Base-by-base conservation (phyloP, 169 alveolate species). In the Plasmodium berghei region DNA sequence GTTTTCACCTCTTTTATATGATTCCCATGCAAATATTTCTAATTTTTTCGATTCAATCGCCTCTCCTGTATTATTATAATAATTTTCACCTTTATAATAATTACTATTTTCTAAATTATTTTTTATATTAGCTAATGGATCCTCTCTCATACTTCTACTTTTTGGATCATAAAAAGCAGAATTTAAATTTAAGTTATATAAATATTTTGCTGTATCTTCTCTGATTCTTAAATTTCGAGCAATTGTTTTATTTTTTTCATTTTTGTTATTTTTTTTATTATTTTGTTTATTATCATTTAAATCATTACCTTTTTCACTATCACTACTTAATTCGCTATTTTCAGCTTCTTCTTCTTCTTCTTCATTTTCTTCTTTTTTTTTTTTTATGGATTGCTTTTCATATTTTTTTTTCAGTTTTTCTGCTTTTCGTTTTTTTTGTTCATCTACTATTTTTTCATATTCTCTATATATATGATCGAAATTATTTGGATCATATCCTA, bases 101-200 rank as follows among this genome's bases (percentile, higher is more conserved):
- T 93, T 93, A 67, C 90, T 92, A 71, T 93, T 90, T 22, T 92
- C 90, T 56, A 87, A 69, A 73, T 73, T 52, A 61, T 69, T 49
- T 42, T 77, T 9, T 54, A 87, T 80, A 46, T 94, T 93, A 34
- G 91, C 64, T 26, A 96, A 77, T 18, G 98, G 99, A 77, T 97
- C 97, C 66, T 96, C 99, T 55, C 99, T 94, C 98, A 98, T 96
- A 40, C 99, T 93, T 71, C 99, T 94, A 24, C 98, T 96, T 87
- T 98, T 98, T 26, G 99, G 99, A 90, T 98, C 99, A 93, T 98
- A 98, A 87, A 77, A 96, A 34, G 99, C 99, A 12, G 99, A 97
- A 86, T 97, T 96, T 28, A 96, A 94, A 90, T 97, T 99, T 72
- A 98, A 74, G 90, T 98, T 97, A 64, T 95, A 92, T 8, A 98